These are phyloP conservation scores for Aspergillus unguis DNA, from an alignment of 2,329 filamentous ascomycete genomes.

Conservation along the genomic window DNA sequence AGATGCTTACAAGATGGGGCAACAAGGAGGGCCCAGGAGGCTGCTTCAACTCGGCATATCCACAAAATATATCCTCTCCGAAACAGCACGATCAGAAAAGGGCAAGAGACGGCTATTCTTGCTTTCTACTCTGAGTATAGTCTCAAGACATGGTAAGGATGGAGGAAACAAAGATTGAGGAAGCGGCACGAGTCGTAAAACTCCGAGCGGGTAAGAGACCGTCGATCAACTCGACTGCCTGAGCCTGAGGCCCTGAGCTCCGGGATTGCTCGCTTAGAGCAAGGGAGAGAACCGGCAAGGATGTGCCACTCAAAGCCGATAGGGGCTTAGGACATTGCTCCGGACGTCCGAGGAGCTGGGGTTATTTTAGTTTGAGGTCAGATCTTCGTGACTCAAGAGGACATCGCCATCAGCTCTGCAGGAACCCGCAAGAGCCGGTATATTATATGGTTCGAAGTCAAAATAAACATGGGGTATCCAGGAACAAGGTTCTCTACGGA, in stretches of 20 bases:
- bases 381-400: no score
- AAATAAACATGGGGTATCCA: neutral
- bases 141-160: no score
- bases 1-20: no score
- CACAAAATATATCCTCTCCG: no score
- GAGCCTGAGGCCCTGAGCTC: neutral
- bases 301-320: neutral
- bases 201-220: neutral
- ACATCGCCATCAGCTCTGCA: no score
- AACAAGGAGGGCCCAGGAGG: no score
- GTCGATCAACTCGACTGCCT: constrained; percentile 2
- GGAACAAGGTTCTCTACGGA: neutral
- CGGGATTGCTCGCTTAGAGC: constrained; percentile 2
- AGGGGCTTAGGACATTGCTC: neutral
- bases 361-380: neutral
- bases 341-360: neutral
- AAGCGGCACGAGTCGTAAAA: constrained; percentile 3
- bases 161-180: neutral
- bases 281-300: neutral
- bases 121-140: no score
- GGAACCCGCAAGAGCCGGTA: no score
- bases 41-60: no score
- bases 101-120: no score
- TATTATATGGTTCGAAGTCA: no score
- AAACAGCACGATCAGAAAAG: no score